A percentile compares a stretch with the other conserved stretches of the same genome.
These are phyloP conservation scores for Aspergillus oerlinghausenensis DNA, from an alignment of 2,329 filamentous ascomycete species.

Conservation along the genomic window DNA sequence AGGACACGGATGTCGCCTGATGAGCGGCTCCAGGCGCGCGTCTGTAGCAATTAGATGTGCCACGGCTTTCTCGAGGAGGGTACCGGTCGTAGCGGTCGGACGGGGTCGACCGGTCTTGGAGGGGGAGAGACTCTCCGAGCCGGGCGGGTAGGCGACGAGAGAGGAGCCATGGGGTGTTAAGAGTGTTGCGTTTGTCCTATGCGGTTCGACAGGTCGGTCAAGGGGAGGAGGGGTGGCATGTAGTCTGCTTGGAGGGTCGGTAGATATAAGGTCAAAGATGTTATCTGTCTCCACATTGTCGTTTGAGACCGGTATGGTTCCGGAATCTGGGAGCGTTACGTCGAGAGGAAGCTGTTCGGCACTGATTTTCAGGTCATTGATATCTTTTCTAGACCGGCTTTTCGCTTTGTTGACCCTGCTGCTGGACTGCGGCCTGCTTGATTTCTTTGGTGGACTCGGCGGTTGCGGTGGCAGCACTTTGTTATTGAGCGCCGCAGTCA, in stretches of 20 bases:
- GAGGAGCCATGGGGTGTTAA: conserved; percentile 45
- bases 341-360: neutral
- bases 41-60: conserved; percentile 71
- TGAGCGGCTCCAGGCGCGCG: conserved; percentile 63
- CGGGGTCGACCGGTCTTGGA: conserved; percentile 36
- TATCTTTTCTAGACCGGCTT: conserved; percentile 22
- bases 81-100: conserved; percentile 60
- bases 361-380: conserved; percentile 10
- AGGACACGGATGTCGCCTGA: conserved; percentile 70
- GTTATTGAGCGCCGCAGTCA: conserved; percentile 29
- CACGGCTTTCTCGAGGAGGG: conserved; percentile 69
- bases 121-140: conserved; percentile 34
- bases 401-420: conserved; percentile 28
- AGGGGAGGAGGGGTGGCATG: conserved; percentile 43
- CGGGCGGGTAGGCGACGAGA: conserved; percentile 45
- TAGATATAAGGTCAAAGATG: conserved; percentile 19
- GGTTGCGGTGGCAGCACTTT: conserved; percentile 15
- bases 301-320: conserved; percentile 7
- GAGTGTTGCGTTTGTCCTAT: conserved; percentile 45
- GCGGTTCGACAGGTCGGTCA: conserved; percentile 44
- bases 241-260: conserved; percentile 32
- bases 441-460: conserved; percentile 18
- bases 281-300: conserved; percentile 30
- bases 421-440: conserved; percentile 18
- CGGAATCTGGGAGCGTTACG: conserved; percentile 3